phyloP scores from a whole-genome alignment of 768 basidiomycete genomes.

The Kondoa malvinella region DNA sequence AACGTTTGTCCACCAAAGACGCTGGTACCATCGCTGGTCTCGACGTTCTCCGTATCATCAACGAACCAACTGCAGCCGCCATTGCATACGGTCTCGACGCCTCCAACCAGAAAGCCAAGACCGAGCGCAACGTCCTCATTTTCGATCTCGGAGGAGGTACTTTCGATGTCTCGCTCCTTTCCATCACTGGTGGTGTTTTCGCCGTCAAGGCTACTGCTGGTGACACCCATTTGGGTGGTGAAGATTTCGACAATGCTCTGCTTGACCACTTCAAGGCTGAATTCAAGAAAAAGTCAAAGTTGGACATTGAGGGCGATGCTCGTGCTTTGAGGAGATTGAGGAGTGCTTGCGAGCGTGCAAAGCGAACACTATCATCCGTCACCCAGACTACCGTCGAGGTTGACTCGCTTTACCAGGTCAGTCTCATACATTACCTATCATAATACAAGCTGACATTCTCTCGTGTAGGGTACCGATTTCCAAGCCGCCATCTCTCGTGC shows the following conservation, averaged over 20 bases:
- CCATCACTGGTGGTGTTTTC: constrained; percentile 95
- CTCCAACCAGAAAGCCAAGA: constrained; percentile 56
- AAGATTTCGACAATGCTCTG: constrained; percentile 98
- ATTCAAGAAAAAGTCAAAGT: constrained; percentile 94
- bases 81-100: constrained; percentile 73
- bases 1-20: constrained; percentile 97
- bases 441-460: too few species aligned
- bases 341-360: constrained; percentile 97
- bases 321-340: constrained; percentile 91
- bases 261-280: constrained; percentile 98
- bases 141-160: constrained; percentile 99
- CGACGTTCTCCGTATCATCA: constrained; percentile 99
- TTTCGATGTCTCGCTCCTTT: constrained; percentile 97
- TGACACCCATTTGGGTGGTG: constrained; percentile 98
- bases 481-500: constrained; percentile 97
- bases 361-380: constrained; percentile 94
- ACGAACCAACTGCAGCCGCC: constrained; percentile 98
- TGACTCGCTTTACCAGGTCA: constrained; percentile 86
- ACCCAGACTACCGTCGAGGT: constrained; percentile 95
- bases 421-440: constrained; percentile 22
- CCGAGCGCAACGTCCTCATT: constrained; percentile 95
- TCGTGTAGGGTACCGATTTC: constrained; percentile 75
- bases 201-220: constrained; percentile 98
- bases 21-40: constrained; percentile 95
- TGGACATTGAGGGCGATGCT: constrained; percentile 89